These are phyloP conservation scores for Hamigera avellanea DNA, from an alignment of 495 filamentous ascomycete genomes.

Conservation along the genomic window DNA sequence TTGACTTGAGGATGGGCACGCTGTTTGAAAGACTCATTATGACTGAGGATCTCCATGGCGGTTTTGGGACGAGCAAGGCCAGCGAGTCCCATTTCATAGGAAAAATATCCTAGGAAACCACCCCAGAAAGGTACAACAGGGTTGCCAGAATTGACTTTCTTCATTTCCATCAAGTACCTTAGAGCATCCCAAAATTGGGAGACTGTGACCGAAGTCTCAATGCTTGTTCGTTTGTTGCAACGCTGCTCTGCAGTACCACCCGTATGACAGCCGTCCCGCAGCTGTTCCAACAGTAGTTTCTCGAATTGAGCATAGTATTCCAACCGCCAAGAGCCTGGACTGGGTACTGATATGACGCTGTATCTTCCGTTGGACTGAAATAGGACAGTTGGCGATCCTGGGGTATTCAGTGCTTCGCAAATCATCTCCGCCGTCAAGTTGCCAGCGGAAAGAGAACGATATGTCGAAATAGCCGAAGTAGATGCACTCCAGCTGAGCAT, in stretches of 20 bases:
- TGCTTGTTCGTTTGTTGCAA: not conserved
- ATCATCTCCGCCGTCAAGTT: conserved; percentile 20
- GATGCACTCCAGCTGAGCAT: conserved; percentile 27
- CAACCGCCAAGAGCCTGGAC: conserved; percentile 29
- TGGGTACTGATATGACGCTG: conserved; percentile 30
- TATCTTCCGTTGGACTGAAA: conserved; percentile 33
- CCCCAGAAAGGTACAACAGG: conserved; percentile 61
- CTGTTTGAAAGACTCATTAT: not conserved
- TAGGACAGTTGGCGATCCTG: conserved; percentile 25
- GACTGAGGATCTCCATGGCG: conserved; percentile 1
- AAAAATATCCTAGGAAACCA: conserved; percentile 81
- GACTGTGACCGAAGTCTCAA: conserved; percentile 17
- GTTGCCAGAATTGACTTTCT: conserved; percentile 30
- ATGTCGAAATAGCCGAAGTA: conserved; percentile 16
- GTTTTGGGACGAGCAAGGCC: conserved; percentile 25
- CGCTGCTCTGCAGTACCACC: not conserved
- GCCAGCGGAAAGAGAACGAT: conserved; percentile 12
- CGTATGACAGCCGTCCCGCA: conserved; percentile 3
- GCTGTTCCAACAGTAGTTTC: conserved; percentile 13
- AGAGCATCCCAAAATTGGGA: conserved; percentile 31
- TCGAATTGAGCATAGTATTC: conserved; percentile 22
- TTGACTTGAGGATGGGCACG: conserved; percentile 2
- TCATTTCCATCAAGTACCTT: conserved; percentile 42
- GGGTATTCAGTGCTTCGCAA: conserved; percentile 24
- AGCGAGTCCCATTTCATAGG: conserved; percentile 73